Evolutionary conservation across 2,329 filamentous ascomycete species (phyloP), one percentile per base, ranked within the genome.

Genomic region (Westerdykella ornata): DNA sequence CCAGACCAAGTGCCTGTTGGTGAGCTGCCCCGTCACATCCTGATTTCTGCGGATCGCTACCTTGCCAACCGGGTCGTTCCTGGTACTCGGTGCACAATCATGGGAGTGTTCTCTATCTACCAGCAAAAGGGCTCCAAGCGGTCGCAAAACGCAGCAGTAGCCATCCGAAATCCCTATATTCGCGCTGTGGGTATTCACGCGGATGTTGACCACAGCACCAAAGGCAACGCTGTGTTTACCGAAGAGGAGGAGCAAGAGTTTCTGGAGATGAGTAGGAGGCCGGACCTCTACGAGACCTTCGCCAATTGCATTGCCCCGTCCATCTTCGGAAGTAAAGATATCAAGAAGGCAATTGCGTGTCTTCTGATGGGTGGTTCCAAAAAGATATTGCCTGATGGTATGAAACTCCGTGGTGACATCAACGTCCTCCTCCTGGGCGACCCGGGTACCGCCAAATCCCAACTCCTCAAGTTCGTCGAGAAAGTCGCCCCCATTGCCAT

Each of bases 191-290:
- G 92, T 4, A 90, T 98, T 44, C 85, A 88, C 51, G 88, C 84
- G 9, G 90, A 96, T 58, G 74, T 92, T 12, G 90, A 96, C 56
- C 85, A 94, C 59, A 89, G 87, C 3, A 81, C 85, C 39, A 94
- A 94, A 63, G 89, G 89, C 15, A 82, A 80, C 51, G 80, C 84
- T 0, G 77, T 84, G 13, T 97, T 96, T 66, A 85, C 85, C 0
- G 92, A 96, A 63, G 88, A 96, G 58, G 92, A 98, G 57, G 92
- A 98, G 68, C 90, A 97, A 64, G 90, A 98, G 54, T 98, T 97
- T 47, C 67, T 84, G 37, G 89, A 97, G 60, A 78, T 98, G 72
- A 96, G 89, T 62, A 77, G 92, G 50, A 76, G 88, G 38, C 86
- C 88, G 6, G 89, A 97, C 61, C 77, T 98, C n/a, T 98, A 97